Evolutionary conservation across 1,284 basidiomycete species (phyloP).

Genomic region (Ceratobasidium sp.): DNA sequence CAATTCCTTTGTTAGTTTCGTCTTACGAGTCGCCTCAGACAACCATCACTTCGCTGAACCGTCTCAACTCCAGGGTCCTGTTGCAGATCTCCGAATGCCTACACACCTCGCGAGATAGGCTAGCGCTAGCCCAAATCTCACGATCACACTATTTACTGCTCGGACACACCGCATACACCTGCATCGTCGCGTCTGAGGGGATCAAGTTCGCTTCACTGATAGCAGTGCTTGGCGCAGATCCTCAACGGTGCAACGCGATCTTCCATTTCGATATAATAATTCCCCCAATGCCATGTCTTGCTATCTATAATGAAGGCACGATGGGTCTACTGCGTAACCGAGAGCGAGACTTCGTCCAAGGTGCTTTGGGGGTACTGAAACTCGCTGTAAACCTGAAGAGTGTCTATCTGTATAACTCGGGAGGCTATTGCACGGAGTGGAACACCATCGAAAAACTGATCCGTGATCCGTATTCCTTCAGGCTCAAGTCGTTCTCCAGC

Average conservation of each 20-base stretch:
- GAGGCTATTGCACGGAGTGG: not conserved
- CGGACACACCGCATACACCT: not conserved
- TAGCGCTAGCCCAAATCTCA: slow-evolving; percentile 4
- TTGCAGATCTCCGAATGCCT: slow-evolving; percentile 3
- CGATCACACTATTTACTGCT: slow-evolving; percentile 17
- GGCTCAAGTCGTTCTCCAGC: slow-evolving; percentile 2
- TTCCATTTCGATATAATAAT: not conserved
- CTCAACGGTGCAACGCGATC: not conserved
- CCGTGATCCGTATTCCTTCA: slow-evolving; percentile 9
- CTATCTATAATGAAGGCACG: not conserved
- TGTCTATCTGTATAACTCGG: not conserved
- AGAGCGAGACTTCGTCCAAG: not conserved
- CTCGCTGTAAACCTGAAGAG: slow-evolving; percentile 5
- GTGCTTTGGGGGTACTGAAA: not conserved
- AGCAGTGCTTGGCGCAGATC: not conserved
- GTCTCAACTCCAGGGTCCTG: slow-evolving; percentile 5
- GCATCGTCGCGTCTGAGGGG: not conserved
- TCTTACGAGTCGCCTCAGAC: not conserved
- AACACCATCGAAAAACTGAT: not conserved
- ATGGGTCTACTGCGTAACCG: not conserved
- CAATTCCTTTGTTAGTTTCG: not conserved
- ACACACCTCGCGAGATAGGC: not conserved
- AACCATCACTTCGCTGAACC: not conserved
- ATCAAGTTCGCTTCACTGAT: not conserved
- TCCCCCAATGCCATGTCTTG: not conserved